phyloP scores from a whole-genome alignment of 2,329 filamentous ascomycete species.

The Mollisiaceae sp. region DNA sequence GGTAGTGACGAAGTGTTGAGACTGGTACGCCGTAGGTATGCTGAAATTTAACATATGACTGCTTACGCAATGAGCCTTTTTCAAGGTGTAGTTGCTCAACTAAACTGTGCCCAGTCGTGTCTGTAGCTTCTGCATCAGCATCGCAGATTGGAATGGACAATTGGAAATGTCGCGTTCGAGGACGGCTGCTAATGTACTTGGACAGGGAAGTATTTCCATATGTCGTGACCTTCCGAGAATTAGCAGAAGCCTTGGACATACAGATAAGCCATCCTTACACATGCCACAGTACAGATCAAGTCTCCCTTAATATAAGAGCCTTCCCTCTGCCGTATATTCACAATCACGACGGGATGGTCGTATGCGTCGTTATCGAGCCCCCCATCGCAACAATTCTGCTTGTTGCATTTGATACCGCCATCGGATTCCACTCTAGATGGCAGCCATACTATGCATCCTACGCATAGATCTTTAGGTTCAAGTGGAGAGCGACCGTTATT shows the following conservation, averaged over 20 bases:
- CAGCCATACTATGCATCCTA: slow-evolving; percentile 32
- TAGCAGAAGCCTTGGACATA: neutral
- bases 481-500: neutral
- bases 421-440: slow-evolving; percentile 13
- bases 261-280: slow-evolving; percentile 14
- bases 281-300: slow-evolving; percentile 30
- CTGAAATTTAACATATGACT: slow-evolving; percentile 29
- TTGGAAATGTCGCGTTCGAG: slow-evolving; percentile 7
- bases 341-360: slow-evolving; percentile 27
- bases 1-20: slow-evolving; percentile 14
- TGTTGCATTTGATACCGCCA: slow-evolving; percentile 24
- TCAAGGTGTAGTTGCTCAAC: slow-evolving; percentile 25
- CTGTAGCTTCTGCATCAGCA: slow-evolving; percentile 1
- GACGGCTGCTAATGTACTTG: slow-evolving; percentile 19
- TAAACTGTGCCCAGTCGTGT: neutral
- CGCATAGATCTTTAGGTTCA: slow-evolving; percentile 25
- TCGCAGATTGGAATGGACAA: slow-evolving; percentile 26
- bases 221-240: slow-evolving; percentile 25
- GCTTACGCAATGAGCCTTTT: slow-evolving; percentile 25
- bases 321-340: slow-evolving; percentile 25
- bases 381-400: slow-evolving; percentile 14
- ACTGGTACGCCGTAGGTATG: slow-evolving; percentile 26
- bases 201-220: slow-evolving; percentile 23
- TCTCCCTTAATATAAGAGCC: slow-evolving; percentile 25
- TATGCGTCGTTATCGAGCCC: slow-evolving; percentile 28